These are phyloP conservation scores for Rhynchosporium agropyri DNA, from an alignment of 2,329 filamentous ascomycete genomes.

Conservation along the genomic window DNA sequence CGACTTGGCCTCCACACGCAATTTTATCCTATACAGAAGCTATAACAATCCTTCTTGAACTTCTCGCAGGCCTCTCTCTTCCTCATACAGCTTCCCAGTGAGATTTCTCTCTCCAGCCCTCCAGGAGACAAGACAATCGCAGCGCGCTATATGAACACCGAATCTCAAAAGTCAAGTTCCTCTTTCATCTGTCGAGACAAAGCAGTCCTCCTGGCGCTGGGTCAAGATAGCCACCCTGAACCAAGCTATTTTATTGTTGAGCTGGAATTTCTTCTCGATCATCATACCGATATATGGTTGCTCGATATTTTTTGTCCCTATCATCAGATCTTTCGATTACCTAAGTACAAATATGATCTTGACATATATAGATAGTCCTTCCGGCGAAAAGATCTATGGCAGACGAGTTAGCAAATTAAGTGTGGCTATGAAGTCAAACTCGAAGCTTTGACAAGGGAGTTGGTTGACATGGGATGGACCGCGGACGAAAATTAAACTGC, in stretches of 20 bases:
- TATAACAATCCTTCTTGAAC: slow-evolving; percentile 8
- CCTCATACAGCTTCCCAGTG: slow-evolving; percentile 3
- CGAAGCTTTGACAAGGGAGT: background rate
- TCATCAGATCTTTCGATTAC: slow-evolving; percentile 1
- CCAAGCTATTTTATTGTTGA: background rate
- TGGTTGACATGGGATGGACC: background rate
- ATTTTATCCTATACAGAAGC: slow-evolving; percentile 1
- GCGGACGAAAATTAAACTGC: background rate
- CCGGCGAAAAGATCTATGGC: background rate
- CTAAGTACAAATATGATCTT: background rate
- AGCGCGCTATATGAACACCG: background rate
- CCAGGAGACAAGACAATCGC: too few relatives aligned
- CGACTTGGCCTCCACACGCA: too few relatives aligned
- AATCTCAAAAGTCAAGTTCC: background rate
- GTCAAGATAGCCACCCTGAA: slow-evolving; percentile 8
- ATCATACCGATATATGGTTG: slow-evolving; percentile 8
- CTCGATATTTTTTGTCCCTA: background rate
- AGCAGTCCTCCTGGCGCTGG: slow-evolving; percentile 5
- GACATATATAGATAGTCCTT: background rate
- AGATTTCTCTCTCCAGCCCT: too few relatives aligned
- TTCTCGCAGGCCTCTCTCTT: background rate
- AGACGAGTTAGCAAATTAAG: background rate
- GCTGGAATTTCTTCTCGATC: slow-evolving; percentile 11
- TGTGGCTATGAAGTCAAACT: background rate
- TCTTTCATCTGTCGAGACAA: background rate